phyloP scores from a whole-genome alignment of 1,284 basidiomycete genomes.

The Irpex lacteus region DNA sequence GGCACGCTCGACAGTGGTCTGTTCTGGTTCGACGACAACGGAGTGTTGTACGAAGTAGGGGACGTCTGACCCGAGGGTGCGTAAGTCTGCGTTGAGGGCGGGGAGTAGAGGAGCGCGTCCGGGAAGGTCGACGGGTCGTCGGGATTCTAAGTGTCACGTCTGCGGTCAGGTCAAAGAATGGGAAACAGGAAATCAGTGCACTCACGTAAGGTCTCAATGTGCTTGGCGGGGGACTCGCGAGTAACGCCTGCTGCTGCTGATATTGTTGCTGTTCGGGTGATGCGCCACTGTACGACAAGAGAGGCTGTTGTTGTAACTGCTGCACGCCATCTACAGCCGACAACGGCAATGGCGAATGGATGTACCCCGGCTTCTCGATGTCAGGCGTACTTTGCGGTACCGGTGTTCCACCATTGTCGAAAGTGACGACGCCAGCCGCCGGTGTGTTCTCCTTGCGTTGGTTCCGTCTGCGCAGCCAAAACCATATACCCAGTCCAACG shows the following conservation, averaged over 20 bases:
- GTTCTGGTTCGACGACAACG: not conserved
- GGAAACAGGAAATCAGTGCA: not conserved
- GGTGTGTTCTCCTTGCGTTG: not conserved
- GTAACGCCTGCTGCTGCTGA: not conserved
- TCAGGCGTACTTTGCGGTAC: not conserved
- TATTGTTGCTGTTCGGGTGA: not conserved
- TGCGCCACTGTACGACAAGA: not conserved
- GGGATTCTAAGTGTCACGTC: conserved; percentile 1
- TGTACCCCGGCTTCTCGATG: not conserved
- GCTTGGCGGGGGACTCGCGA: not conserved
- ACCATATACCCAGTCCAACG: conserved; percentile 4
- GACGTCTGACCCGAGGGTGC: not conserved
- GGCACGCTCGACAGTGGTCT: not conserved
- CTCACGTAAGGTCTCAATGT: conserved; percentile 5
- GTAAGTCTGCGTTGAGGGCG: not conserved
- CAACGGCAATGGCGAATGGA: not conserved
- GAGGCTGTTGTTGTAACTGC: not conserved
- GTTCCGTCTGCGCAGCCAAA: not conserved
- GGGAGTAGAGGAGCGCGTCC: not conserved
- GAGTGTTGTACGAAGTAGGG: too few relatives aligned
- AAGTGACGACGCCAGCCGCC: not conserved
- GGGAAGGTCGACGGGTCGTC: conserved; percentile 9
- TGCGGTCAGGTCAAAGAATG: not conserved
- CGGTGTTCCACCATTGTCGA: not conserved
- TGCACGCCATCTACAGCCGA: not conserved